A percentile compares a stretch with the other conserved stretches of the same genome.
These are phyloP conservation scores for Tetrahymena elliotti DNA, from an alignment of 73 alveolate species.

Conservation along the genomic window DNA sequence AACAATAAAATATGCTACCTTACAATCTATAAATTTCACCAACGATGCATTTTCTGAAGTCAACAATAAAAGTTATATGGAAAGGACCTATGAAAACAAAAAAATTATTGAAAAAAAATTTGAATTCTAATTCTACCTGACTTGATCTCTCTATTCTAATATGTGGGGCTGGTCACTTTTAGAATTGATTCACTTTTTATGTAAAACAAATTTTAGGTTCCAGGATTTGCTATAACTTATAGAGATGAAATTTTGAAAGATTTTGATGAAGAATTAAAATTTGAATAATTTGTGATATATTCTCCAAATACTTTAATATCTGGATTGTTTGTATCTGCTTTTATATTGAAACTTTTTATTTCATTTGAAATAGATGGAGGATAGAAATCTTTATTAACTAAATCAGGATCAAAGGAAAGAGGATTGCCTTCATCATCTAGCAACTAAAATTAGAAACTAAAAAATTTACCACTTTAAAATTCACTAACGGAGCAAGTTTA, in stretches of 20 bases:
- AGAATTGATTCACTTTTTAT: not conserved
- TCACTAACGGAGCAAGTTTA: not conserved
- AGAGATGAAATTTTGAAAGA: not conserved
- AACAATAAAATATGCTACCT: not conserved
- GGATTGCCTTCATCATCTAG: not conserved
- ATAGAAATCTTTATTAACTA: not conserved
- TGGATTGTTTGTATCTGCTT: not conserved
- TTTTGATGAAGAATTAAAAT: not conserved
- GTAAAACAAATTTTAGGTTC: not conserved
- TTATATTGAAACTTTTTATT: not conserved
- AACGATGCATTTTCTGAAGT: not conserved
- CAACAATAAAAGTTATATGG: not conserved
- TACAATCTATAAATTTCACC: not conserved
- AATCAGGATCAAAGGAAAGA: not conserved
- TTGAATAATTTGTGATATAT: not conserved
- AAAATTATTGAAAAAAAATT: not conserved
- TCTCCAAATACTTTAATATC: not conserved
- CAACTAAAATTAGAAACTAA: not conserved
- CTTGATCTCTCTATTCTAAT: not conserved
- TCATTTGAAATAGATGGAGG: not conserved
- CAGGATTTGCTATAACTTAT: not conserved
- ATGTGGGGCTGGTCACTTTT: not conserved
- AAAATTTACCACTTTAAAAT: not conserved
- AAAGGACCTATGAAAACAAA: not conserved
- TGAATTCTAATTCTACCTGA: not conserved